A percentile compares a stretch with the other conserved stretches of the same genome.
phyloP scores from a whole-genome alignment of 345 rosid species.

The Ceriops decandra region DNA sequence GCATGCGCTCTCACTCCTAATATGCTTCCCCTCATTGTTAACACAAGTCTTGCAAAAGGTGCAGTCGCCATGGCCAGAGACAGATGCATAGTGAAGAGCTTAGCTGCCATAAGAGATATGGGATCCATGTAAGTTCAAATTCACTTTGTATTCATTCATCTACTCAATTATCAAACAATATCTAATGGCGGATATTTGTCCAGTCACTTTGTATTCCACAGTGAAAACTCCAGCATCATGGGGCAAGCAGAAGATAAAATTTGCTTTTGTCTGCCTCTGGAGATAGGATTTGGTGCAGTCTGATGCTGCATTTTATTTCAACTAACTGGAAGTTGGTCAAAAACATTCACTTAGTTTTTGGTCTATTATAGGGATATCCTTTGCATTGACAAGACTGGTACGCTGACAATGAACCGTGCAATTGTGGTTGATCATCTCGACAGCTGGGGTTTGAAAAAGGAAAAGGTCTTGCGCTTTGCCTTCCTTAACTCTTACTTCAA shows the following conservation, averaged over 20 bases:
- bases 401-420: constrained; percentile 66
- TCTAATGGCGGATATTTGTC: no score
- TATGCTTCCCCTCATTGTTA: constrained; percentile 70
- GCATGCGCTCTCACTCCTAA: constrained; percentile 75
- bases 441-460: constrained; percentile 42
- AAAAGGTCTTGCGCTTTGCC: constrained; percentile 54
- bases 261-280: no score
- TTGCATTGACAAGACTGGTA: constrained; percentile 78
- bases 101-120: constrained; percentile 57
- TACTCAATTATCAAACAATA: no score
- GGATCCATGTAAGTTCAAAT: constrained; percentile 62
- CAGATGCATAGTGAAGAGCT: constrained; percentile 66
- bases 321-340: not conserved
- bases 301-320: no score
- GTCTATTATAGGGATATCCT: constrained; percentile 49
- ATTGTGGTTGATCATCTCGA: constrained; percentile 55
- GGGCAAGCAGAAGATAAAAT: no score
- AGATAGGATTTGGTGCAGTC: no score
- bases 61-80: constrained; percentile 79
- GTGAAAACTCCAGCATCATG: no score
- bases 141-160: not conserved
- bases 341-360: not conserved
- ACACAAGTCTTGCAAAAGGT: constrained; percentile 72
- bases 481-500: constrained; percentile 70
- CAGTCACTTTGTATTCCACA: no score